A percentile compares a stretch with the other conserved stretches of the same genome.
These are phyloP conservation scores for Crithidia acanthocephali DNA, from an alignment of 208 protist species.

Conservation along the genomic window DNA sequence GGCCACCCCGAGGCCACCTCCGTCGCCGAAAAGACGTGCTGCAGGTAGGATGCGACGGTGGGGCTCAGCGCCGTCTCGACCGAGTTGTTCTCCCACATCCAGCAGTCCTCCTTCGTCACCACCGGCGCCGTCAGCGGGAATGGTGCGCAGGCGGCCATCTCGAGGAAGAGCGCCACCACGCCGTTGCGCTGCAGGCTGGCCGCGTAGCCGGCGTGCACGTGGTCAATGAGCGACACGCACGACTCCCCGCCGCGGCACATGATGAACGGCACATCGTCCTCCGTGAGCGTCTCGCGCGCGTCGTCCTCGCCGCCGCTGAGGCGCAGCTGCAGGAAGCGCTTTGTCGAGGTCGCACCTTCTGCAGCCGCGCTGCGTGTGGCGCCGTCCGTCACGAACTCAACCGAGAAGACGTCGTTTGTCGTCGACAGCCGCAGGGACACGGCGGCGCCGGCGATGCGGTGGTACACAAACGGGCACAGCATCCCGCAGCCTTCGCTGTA, in stretches of 20 bases:
- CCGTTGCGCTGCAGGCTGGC: constrained; percentile 36
- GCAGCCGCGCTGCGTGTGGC: constrained; percentile 5
- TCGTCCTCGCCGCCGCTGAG: constrained; percentile 25
- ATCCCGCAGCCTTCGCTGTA: constrained; percentile 32
- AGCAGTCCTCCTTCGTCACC: constrained; percentile 38
- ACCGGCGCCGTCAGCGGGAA: constrained; percentile 38
- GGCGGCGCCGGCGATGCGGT: constrained; percentile 39
- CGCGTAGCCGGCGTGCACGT: constrained; percentile 34
- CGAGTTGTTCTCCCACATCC: constrained; percentile 64
- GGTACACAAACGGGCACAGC: constrained; percentile 64
- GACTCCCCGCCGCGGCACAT: constrained; percentile 32
- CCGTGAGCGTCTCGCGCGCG: constrained; percentile 17
- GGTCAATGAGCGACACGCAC: constrained; percentile 35
- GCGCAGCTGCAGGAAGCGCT: constrained; percentile 25
- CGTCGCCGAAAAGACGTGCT: constrained; percentile 35
- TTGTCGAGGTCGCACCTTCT: no score
- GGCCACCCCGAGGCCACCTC: constrained; percentile 43
- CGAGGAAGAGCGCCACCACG: constrained; percentile 31
- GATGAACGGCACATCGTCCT: constrained; percentile 33
- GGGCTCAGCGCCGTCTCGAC: constrained; percentile 55
- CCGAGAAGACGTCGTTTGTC: constrained; percentile 23
- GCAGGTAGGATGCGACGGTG: constrained; percentile 42
- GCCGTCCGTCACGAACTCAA: constrained; percentile 55
- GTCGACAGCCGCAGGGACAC: constrained; percentile 46
- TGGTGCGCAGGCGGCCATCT: not conserved